A percentile compares a stretch with the other conserved stretches of the same genome.
Conservation (phyloP, 2,329 filamentous ascomycete species). For the Penicillium vulpinum region DNA sequence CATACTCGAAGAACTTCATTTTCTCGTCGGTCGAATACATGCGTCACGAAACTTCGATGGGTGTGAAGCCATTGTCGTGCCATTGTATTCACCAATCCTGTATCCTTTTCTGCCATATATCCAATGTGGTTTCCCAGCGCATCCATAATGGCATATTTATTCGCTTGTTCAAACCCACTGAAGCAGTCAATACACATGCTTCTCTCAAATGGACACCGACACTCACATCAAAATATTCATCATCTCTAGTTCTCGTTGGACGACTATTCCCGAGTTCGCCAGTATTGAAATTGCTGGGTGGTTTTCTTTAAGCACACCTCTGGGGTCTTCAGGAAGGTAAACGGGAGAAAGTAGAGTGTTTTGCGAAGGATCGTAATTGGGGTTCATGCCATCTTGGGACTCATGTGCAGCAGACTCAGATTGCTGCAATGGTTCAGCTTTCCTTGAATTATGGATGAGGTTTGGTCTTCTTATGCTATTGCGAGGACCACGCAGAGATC, state of each 20-base stretch:
- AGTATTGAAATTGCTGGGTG: conserved; percentile 61
- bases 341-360: conserved; percentile 60
- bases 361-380: conserved; percentile 43
- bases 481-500: conserved; percentile 31
- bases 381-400: conserved; percentile 39
- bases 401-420: conserved; percentile 12
- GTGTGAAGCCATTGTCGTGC: conserved; percentile 62
- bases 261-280: conserved; percentile 61
- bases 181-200: conserved; percentile 5
- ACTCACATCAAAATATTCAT: conserved; percentile 62
- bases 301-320: conserved; percentile 57
- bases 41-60: conserved; percentile 64
- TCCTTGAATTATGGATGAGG: conserved; percentile 16
- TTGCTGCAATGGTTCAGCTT: conserved; percentile 4
- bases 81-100: conserved; percentile 57
- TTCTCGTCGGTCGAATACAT: conserved; percentile 63
- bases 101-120: conserved; percentile 64
- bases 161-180: conserved; percentile 65
- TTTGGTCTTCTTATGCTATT: conserved; percentile 30
- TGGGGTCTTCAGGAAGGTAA: conserved; percentile 60
- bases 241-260: conserved; percentile 64
- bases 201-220: background rate
- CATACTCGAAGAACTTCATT: conserved; percentile 58
- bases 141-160: conserved; percentile 66
- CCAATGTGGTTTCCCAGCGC: conserved; percentile 63